Conservation (phyloP, 768 basidiomycete genomes). For the Symmetrospora coprosmae region DNA sequence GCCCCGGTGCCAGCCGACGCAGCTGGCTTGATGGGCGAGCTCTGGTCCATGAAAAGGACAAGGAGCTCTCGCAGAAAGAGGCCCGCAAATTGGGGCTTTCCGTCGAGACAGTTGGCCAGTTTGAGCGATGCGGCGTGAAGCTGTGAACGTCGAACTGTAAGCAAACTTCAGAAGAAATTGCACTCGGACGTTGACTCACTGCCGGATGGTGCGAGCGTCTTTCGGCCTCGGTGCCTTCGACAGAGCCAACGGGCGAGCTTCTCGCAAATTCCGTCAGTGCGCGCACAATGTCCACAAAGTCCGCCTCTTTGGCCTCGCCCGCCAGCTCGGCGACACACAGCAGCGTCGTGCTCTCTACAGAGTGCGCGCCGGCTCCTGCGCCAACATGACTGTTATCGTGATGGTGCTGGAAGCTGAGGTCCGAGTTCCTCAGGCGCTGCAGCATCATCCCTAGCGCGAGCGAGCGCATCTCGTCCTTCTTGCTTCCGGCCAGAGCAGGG, state of each 20-base stretch:
- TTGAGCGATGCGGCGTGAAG: slow-evolving; percentile 81
- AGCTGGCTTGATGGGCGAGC: slow-evolving; percentile 44
- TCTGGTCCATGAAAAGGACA: slow-evolving; percentile 75
- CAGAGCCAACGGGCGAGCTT: too few relatives aligned
- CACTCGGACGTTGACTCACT: too few relatives aligned
- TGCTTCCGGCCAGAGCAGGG: too few relatives aligned
- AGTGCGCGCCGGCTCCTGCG: too few relatives aligned
- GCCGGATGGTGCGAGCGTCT: too few relatives aligned
- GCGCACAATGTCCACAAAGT: slow-evolving; percentile 69
- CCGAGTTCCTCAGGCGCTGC: slow-evolving; percentile 68
- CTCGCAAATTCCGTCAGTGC: slow-evolving; percentile 73
- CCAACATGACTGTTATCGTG: too few relatives aligned
- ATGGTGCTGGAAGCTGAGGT: slow-evolving; percentile 39
- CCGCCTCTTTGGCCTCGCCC: slow-evolving; percentile 55
- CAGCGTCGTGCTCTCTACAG: slow-evolving; percentile 78
- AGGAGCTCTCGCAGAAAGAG: slow-evolving; percentile 71
- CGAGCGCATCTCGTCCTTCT: slow-evolving; percentile 52
- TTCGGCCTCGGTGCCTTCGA: too few relatives aligned
- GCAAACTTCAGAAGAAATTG: too few relatives aligned
- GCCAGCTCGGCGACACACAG: slow-evolving; percentile 84
- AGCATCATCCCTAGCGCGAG: slow-evolving; percentile 84
- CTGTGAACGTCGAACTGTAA: too few relatives aligned
- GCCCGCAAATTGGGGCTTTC: slow-evolving; percentile 61
- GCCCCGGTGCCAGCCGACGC: not conserved
- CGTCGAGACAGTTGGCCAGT: slow-evolving; percentile 47